Conservation (phyloP, 2,329 filamentous ascomycete genomes). For the Fusarium sp. region DNA sequence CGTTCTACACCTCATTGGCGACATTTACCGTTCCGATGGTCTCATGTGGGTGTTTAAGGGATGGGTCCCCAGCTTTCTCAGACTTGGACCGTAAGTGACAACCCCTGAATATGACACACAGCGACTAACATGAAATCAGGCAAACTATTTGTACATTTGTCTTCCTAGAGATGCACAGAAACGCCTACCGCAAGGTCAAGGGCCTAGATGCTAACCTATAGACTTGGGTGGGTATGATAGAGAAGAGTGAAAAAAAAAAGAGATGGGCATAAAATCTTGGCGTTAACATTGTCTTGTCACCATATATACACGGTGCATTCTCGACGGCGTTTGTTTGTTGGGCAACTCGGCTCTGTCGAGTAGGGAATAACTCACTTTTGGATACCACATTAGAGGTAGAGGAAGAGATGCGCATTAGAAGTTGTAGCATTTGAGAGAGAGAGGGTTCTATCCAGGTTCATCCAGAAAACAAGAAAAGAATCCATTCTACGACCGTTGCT, state of each 20-base stretch:
- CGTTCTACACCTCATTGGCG: slow-evolving; percentile 70
- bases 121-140: slow-evolving; percentile 49
- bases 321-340: slow-evolving; percentile 40
- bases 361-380: slow-evolving; percentile 20
- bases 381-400: slow-evolving; percentile 26
- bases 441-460: neutral
- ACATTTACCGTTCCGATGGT: slow-evolving; percentile 79
- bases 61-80: slow-evolving; percentile 82
- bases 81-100: slow-evolving; percentile 70
- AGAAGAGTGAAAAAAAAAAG: slow-evolving; percentile 3
- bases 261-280: slow-evolving; percentile 30
- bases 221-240: slow-evolving; percentile 31
- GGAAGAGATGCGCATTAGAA: slow-evolving; percentile 3
- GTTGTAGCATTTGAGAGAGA: neutral
- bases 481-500: slow-evolving; percentile 45
- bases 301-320: slow-evolving; percentile 29
- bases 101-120: neutral
- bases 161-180: slow-evolving; percentile 89
- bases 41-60: slow-evolving; percentile 89
- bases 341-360: slow-evolving; percentile 18
- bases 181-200: slow-evolving; percentile 72
- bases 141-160: slow-evolving; percentile 91
- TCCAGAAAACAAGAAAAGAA: slow-evolving; percentile 25
- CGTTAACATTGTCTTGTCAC: slow-evolving; percentile 40
- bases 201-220: slow-evolving; percentile 50